A percentile compares a stretch with the other conserved stretches of the same genome.
These are phyloP conservation scores for Nakataea oryzae DNA, from an alignment of 2,329 filamentous ascomycete species.

Conservation along the genomic window DNA sequence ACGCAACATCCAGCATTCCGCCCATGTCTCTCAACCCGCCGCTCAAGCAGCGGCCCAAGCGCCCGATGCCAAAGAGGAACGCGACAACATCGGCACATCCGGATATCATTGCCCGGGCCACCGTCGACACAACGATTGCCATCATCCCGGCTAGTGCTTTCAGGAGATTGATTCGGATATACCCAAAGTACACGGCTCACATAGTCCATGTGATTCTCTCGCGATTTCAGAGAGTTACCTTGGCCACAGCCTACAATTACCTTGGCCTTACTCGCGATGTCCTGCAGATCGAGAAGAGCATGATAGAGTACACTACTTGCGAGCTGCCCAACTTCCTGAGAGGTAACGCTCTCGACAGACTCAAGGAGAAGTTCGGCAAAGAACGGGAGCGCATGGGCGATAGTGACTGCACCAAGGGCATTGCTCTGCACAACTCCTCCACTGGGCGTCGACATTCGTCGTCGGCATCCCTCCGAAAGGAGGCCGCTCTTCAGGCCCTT, in stretches of 20 bases:
- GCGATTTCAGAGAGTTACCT: conserved; percentile 83
- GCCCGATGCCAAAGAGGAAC: conserved; percentile 32
- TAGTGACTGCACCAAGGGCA: conserved; percentile 82
- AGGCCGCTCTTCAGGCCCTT: conserved; percentile 63
- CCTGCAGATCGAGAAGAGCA: conserved; percentile 80
- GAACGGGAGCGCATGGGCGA: conserved; percentile 74
- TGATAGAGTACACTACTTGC: conserved; percentile 86
- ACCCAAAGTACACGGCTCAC: conserved; percentile 91
- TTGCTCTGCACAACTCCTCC: conserved; percentile 79
- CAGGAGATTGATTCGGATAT: conserved; percentile 80
- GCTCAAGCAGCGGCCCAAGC: conserved; percentile 14
- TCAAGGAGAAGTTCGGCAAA: conserved; percentile 86
- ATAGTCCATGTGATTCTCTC: conserved; percentile 97
- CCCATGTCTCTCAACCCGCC: conserved; percentile 58
- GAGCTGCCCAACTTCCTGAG: conserved; percentile 86
- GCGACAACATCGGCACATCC: conserved; percentile 76
- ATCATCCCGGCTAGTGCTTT: conserved; percentile 97
- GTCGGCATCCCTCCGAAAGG: conserved; percentile 66
- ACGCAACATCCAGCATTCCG: conserved; percentile 47
- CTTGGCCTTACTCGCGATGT: conserved; percentile 88
- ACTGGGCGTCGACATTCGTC: conserved; percentile 58
- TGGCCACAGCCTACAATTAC: conserved; percentile 90
- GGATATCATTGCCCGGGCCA: conserved; percentile 92
- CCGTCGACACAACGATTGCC: conserved; percentile 93
- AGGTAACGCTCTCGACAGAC: conserved; percentile 67